Base-by-base conservation (phyloP, 2,329 filamentous ascomycete genomes). In the Madurella fahalii region DNA sequence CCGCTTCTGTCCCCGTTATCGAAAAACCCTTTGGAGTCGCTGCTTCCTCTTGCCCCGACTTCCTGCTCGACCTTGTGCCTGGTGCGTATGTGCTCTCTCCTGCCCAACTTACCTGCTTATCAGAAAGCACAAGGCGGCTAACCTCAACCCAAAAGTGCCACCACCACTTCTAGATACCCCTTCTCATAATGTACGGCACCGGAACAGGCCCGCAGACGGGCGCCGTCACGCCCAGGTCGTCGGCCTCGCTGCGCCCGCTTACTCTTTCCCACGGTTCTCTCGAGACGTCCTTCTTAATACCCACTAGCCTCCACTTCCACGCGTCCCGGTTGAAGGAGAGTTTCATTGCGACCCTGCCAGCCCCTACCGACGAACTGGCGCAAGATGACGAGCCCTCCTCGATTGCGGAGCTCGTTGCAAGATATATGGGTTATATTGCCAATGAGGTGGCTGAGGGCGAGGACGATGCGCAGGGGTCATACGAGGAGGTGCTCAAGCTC, bases 341-440 rank as follows among this genome's bases (percentile, higher is more conserved):
- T 63, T 99, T 99, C 76, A 82, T 85, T 62, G 81, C 89, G 46
- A 90, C 86, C 61, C 82, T 99, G 64, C 95, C 95, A 51, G 80
- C 86, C 66, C 89, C 94, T 54, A 99, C 95, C 70, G 94, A 99
- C 71, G 94, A 99, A 78, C 84, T 97, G 61, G 95, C 94, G 58
- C 91, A 93, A 70, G 95, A 99, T 78, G 94, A 99, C 66, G 95
- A 99, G 78, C 94, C 94, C n/a, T 97, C 94, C 39, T 99, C 95
- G 20, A 85, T 92, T 45, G 78, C 90, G 43, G 94, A 99, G 77
- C 81, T 99, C 57, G 90, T 99, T 32, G 92, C 90, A 58, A 85
- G 93, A 70, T 99, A 95, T 74, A 85, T 99, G 69, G 91, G 90
- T 64, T 95, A 90, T 70, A 82, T 96, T 58, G 91, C 93, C 61